Base-by-base conservation (phyloP, 2,329 filamentous ascomycete genomes). In the Colletotrichum lini region DNA sequence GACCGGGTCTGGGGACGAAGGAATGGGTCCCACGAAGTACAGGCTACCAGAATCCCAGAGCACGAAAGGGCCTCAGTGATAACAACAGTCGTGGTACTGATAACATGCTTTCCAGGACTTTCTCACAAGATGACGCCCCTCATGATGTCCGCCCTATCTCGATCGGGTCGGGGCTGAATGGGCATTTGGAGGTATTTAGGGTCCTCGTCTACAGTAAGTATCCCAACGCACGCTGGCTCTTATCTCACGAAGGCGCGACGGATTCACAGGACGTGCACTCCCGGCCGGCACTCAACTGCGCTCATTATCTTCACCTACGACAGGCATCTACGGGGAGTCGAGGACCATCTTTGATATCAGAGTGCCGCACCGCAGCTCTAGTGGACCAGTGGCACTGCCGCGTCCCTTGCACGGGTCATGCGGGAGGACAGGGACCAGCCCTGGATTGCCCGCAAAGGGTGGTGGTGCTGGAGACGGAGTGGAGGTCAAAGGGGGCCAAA, bases 401-500 rank as follows among this genome's bases (percentile, higher is more conserved):
- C 58, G 57, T 49, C 16, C 35, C 35, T 63, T 12, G 65, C 68
- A 68, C 68, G 53, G 68, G 30, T 65, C 64, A 68, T 58, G 68
- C 65, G 64, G 57, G 50, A 52, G 38, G 26, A 40, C 68, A 71
- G 52, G 68, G 68, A 52, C 45, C 16, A 58, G 57, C 49, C 67
- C 67, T 70, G 63, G 23, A 47, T n/a, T 13, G 57, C 56, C 49
- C 64, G 63, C 67, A 67, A 18, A 61, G 59, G 44, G 54, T 23
- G 38, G 26, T 42, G 38, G 30, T 30, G 30, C 30, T 30, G 50
- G 57, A 62, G 35, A 52, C 18, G n/a, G 35, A 47, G 62, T 49
- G 30, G 30, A 52, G 47, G 45, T 35, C n/a, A 42, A 30, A 30
- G 30, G 30, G 30, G 30, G 30, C 18, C 23, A 54, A 21, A 52